Conservation (phyloP, 176 grass and related monocot genomes). For the Calamus simplicifolius region DNA sequence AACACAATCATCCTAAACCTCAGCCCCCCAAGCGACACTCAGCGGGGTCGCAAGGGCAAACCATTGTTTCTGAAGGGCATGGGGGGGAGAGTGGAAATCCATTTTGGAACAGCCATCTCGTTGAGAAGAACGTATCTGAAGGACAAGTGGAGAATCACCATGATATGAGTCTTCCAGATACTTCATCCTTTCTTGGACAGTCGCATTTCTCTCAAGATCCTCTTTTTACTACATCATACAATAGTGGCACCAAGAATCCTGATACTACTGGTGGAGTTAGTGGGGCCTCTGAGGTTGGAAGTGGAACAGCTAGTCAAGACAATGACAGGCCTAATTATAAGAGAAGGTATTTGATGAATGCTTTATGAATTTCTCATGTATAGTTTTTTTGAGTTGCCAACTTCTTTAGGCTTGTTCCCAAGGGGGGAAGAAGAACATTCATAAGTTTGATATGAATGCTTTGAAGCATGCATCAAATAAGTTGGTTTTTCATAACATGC, state of each 20-base stretch:
- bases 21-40: slow-evolving; percentile 5
- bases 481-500: no score
- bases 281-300: slow-evolving; percentile 3
- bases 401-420: no score
- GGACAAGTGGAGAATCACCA: no score
- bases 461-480: no score
- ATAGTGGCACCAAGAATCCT: neutral
- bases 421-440: no score
- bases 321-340: slow-evolving; percentile 21
- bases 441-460: no score
- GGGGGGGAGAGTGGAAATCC: neutral
- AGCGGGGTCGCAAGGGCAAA: neutral
- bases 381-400: no score
- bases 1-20: slow-evolving; percentile 51
- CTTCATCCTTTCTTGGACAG: no score
- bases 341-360: slow-evolving; percentile 23
- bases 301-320: neutral
- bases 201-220: no score
- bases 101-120: neutral
- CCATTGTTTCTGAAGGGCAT: neutral
- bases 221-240: neutral
- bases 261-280: neutral
- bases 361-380: no score
- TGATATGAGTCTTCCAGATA: no score
- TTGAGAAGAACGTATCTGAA: no score